Evolutionary conservation across 768 basidiomycete species (phyloP), one percentile per base, ranked within the genome.

Genomic region (Boletellus ananas): DNA sequence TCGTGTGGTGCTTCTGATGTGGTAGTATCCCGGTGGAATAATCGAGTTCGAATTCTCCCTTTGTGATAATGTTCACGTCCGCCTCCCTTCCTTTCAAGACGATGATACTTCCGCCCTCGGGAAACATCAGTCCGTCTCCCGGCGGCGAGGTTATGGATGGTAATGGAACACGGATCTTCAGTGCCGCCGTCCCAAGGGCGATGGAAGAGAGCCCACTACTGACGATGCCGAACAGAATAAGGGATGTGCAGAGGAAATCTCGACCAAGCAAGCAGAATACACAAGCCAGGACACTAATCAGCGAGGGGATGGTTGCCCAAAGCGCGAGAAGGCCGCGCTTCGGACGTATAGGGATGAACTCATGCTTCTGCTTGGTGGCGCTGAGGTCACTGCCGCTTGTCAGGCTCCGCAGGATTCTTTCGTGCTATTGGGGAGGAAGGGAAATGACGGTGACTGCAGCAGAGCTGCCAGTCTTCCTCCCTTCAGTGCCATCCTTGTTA

Each of bases 161-260:
- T 10, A 57, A 48, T 4, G 64, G 57, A 41, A 54, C 57, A 11
- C 54, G 46, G 25, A 71, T 56, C 7, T 23, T 33, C 11, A 70
- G 54, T 14, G 31, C 36, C 20, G 68, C 69, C 3, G 63, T 52
- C 12, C 67, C 67, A 3, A 70, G 42, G 9, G 43, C 44, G 17
- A 60, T 35, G 39, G 64, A 70, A 21, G 69, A 63, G n/a, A 61
- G 7, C 3, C 67, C 69, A 20, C 61, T 70, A 46, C 58, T 49
- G 29, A 70, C 0, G 17, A 70, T 59, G 10, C 70, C 70, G 12
- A 63, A 29, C 11, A 68, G 36, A 21, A 71, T 66, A 33, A 72
- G 60, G 17, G 63, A 54, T 39, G 65, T 58, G 17, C 64, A 63
- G 16, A 63, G 58, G 37, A 34, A 50, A 39, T 71, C 70, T 0